Evolutionary conservation across 306 rosid genomes (phyloP).

Genomic region (Vachellia pachyceras): DNA sequence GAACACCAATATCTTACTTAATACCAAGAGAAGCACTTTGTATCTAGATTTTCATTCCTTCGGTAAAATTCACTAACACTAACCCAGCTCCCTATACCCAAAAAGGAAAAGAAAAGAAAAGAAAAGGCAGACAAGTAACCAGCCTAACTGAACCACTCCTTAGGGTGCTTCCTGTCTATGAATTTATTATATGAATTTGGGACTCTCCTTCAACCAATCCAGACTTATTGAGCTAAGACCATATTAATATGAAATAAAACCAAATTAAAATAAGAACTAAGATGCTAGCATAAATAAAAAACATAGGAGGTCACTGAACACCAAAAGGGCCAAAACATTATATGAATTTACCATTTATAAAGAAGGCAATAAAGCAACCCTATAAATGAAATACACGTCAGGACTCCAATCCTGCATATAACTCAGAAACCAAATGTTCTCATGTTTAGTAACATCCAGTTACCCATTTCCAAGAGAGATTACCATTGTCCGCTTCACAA

Average conservation of each 20-base stretch:
- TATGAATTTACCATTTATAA: background rate
- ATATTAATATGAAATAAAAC: background rate
- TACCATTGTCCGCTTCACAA: background rate
- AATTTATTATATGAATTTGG: background rate
- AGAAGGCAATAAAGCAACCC: background rate
- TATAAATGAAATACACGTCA: background rate
- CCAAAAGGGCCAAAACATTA: background rate
- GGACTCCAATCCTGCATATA: background rate
- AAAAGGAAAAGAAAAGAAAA: background rate
- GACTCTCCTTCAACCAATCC: background rate
- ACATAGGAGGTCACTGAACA: background rate
- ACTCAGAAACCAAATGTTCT: background rate
- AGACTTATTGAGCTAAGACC: background rate
- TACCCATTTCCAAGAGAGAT: constrained; percentile 5
- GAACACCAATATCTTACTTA: constrained; percentile 7
- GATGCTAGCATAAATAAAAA: background rate
- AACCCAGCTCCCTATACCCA: background rate
- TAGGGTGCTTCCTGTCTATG: background rate
- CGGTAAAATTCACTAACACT: background rate
- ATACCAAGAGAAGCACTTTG: constrained; percentile 13
- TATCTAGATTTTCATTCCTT: constrained; percentile 15
- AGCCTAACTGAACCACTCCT: background rate
- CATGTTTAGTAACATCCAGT: background rate
- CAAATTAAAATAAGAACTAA: background rate
- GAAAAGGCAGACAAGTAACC: background rate